Evolutionary conservation across 2,329 filamentous ascomycete genomes (phyloP), one percentile per base, ranked within the genome.

Genomic region (Penicillium paneum): DNA sequence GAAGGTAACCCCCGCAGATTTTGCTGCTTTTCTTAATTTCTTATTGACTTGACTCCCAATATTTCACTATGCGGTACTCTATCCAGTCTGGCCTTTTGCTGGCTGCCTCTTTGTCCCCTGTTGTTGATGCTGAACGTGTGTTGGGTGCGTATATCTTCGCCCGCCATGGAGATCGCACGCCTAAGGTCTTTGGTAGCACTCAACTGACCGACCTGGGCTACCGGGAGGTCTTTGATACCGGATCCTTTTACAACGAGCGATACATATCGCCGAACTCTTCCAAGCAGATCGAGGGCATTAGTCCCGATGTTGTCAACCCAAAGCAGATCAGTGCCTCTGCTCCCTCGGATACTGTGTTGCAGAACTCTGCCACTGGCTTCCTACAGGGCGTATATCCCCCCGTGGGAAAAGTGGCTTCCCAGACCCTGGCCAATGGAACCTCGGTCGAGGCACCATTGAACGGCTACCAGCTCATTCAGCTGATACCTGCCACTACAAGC

Each of bases 371-470:
- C 55, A 79, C 83, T 42, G 88, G 84, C 31, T 96, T 96, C 76
- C 76, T 93, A 29, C 92, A 96, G 75, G 91, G 86, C 29, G 79
- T 97, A 19, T 97, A 96, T 70, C 92, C 92, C 10, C 90, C 92
- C 1, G 83, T 86, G 1, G 84, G 84, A 2, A 68, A 73, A 6
- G 68, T 76, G 1, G 78, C 80, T 10, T 74, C 79, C 34, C 80
- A 89, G 73, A 84, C 78, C 2, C 81, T 96, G 38, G 83, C 83
- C 64, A 91, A 96, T 71, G 88, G 88, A 46, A 83, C 82, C 21
- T 77, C 74, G 4, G 78, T 92, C 12, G 76, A 84, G 54, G 77
- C 85, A 1, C 91, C 92, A 0, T 75, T 96, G 67, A 79, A 83
- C 57, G 91, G 91, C 26, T 96, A 91, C 70, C 92, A 97, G 74